A percentile compares a stretch with the other conserved stretches of the same genome.
phyloP scores from a whole-genome alignment of 176 grass and related monocot species.

The Aegilops speltoides region DNA sequence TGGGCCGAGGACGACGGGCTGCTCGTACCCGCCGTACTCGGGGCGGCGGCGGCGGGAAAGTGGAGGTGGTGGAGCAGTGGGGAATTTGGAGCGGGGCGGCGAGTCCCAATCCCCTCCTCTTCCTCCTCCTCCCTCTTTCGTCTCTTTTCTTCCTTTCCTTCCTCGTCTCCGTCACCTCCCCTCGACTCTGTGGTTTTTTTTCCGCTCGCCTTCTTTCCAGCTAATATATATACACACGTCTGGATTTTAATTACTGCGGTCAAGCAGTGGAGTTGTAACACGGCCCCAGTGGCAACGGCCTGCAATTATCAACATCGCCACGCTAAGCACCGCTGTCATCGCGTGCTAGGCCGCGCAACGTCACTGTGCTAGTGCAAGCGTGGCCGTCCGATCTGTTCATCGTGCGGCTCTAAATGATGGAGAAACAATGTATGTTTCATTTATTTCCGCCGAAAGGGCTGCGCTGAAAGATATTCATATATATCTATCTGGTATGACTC shows the following conservation, averaged over 20 bases:
- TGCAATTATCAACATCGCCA: neutral
- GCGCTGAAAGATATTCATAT: neutral
- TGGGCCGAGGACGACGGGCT: neutral
- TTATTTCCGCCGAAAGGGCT: neutral
- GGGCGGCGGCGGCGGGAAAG: neutral
- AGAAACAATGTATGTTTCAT: neutral
- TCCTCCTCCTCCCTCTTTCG: slow-evolving; percentile 15
- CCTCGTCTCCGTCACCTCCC: slow-evolving; percentile 45
- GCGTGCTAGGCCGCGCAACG: neutral
- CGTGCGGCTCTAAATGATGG: neutral
- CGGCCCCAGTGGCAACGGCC: neutral
- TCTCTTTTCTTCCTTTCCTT: slow-evolving; percentile 33
- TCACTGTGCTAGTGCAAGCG: neutral
- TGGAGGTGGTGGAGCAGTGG: slow-evolving; percentile 22
- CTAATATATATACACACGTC: neutral
- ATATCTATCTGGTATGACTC: too few species aligned
- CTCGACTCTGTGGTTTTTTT: slow-evolving; percentile 14
- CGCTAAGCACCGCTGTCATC: neutral
- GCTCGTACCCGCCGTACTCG: neutral
- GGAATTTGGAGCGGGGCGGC: slow-evolving; percentile 42
- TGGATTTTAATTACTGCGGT: slow-evolving; percentile 13
- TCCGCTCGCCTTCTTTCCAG: slow-evolving; percentile 23
- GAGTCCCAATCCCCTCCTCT: slow-evolving; percentile 46
- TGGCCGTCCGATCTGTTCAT: neutral
- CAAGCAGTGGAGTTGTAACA: neutral